Base-by-base conservation (phyloP, 495 filamentous ascomycete species). In the Aspergillus olivimuriae region DNA sequence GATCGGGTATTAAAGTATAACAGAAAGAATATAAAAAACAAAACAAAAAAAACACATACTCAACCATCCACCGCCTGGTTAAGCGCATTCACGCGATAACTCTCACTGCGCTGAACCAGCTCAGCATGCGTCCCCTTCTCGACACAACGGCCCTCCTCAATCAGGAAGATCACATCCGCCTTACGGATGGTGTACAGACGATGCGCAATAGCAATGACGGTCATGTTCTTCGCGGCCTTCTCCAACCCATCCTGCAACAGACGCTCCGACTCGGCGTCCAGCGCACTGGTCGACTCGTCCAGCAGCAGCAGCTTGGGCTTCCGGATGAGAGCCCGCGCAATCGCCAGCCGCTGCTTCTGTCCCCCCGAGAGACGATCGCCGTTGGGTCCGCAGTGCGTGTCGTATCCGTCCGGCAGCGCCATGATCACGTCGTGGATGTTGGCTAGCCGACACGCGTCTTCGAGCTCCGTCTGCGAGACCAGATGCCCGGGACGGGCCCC, bases 131-230 rank as follows among this genome's bases (percentile, higher is more conserved):
- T 80, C 10, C 87, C 86, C 33, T 59, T 55, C 47, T 89, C 85
- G 34, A 84, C 72, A 43, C 83, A 73, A 31, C 56, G 56, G 0
- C 86, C 86, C 9, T 70, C 71, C 45, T 86, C 81, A 43, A 94
- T 75, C 50, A 87, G 74, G 49, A 87, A 80, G 39, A 91, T 91
- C n/a, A 71, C 57, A 61, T 90, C 81, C 1, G 86, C 86, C 48
- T 80, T 80, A 28, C 75, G 72, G 18, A 92, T 81, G 12, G 84
- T 90, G 16, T 73, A 70, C 36, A 92, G 60, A 5, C 86, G 69
- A 62, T 94, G 87, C 14, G 86, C 86, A 39, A 91, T 80, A 9
- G 78, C 83, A 30, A 89, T 69, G 31, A 82, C 82, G 0, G 82
- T 89, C 18, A 88, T 83, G 14, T 81, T 85, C 41, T 78, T 75